These are phyloP conservation scores for Chloranthus sessilifolius DNA, from an alignment of 164 flowering plant species.

Conservation along the genomic window DNA sequence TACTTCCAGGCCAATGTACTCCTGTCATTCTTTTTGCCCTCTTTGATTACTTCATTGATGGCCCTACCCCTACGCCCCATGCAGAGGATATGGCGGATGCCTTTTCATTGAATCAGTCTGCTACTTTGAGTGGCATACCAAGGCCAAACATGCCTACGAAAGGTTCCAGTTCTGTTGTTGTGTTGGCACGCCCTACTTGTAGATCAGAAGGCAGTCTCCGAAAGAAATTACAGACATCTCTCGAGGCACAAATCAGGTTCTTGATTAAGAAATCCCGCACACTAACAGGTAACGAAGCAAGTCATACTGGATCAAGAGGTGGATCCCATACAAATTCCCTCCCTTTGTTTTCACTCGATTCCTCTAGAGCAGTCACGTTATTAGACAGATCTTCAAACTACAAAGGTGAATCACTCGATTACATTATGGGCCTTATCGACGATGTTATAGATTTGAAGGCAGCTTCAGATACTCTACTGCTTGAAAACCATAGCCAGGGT, in stretches of 20 bases:
- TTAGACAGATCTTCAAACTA: slow-evolving; percentile 47
- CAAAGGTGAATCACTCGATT: slow-evolving; percentile 71
- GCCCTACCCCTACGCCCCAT: slow-evolving; percentile 23
- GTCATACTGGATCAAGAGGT: slow-evolving; percentile 57
- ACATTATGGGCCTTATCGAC: slow-evolving; percentile 60
- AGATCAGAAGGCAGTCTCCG: slow-evolving; percentile 60
- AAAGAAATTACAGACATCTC: slow-evolving; percentile 82
- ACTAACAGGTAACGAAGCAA: slow-evolving; percentile 53
- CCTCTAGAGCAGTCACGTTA: slow-evolving; percentile 65
- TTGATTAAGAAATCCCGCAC: slow-evolving; percentile 73
- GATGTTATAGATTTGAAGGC: slow-evolving; percentile 61
- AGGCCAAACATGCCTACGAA: slow-evolving; percentile 50
- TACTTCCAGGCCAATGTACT: slow-evolving; percentile 85
- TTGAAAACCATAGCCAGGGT: slow-evolving; percentile 55
- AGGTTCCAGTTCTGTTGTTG: slow-evolving; percentile 68
- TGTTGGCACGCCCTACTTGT: slow-evolving; percentile 69
- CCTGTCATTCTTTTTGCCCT: slow-evolving; percentile 80
- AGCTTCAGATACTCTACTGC: slow-evolving; percentile 64
- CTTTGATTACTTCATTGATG: slow-evolving; percentile 67
- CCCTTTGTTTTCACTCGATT: slow-evolving; percentile 80
- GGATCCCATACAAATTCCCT: slow-evolving; percentile 37
- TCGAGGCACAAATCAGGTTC: slow-evolving; percentile 83
- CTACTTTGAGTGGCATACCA: slow-evolving; percentile 30
- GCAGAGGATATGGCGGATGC: slow-evolving; percentile 41
- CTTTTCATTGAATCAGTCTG: slow-evolving; percentile 36